Base-by-base conservation (phyloP, 2,329 filamentous ascomycete species). In the Microcera coccophila region DNA sequence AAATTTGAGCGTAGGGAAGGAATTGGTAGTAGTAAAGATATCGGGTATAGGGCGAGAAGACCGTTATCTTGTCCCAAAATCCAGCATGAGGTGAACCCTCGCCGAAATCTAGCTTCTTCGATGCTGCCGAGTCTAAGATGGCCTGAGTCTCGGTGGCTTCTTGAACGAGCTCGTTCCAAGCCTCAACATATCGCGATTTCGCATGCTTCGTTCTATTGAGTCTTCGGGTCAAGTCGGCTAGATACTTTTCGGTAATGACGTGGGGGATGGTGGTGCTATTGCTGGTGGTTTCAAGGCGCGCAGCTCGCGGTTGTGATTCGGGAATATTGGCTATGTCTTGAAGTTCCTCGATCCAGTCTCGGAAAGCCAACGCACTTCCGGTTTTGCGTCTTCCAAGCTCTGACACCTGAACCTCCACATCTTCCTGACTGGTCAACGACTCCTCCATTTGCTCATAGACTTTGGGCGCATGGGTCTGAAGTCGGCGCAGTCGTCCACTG, bases 311-410 rank as follows among this genome's bases (percentile, higher is more conserved):
- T 32, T 71, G 71, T 4, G 73, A 70, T 52, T 91, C 87, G 2
- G 83, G 79, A 5, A 88, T 65, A 54, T 79, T 83, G 34, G 82
- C 82, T 50, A 84, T 79, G 50, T 97, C 91, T 3, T 81, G 83
- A 22, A 98, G 71, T 60, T 98, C 93, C 53, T 97, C 91, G 52
- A 98, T 95, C 93, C 93, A 98, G 54, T 95, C 90, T 53, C 84
- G 81, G 59, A 90, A 93, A 32, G 85, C 78, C 41, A 73, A 71
- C 4, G 87, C 83, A 18, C 82, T 87, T 14, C 86, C 88, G 3
- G 80, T 84, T 70, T 95, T 96, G 53, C 90, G 80, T 52, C 84
- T 81, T 52, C 84, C 81, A 31, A 98, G 73, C 62, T 93, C 87
- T 16, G 77, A 69, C 3, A 97, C 85, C 60, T 94, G 88, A 3